Evolutionary conservation across 31 red algal species (phyloP).

Genomic region (Porphyra umbilicalis): DNA sequence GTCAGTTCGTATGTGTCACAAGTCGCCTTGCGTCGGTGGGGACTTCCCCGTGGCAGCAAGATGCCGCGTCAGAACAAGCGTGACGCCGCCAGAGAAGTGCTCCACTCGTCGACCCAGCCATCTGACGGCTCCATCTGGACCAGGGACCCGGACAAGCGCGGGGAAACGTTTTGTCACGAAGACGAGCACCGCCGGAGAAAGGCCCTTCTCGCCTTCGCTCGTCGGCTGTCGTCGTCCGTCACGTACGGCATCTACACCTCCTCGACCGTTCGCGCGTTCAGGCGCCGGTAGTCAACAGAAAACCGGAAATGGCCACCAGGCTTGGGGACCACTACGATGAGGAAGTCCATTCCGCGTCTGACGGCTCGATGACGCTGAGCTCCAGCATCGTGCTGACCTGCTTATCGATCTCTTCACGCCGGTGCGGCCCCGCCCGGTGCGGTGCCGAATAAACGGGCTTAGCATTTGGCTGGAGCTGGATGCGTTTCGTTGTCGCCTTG

Average conservation of each 20-base stretch:
- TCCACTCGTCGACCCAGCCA: no score
- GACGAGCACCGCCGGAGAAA: background rate
- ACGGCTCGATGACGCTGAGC: constrained; percentile 10
- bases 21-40: no score
- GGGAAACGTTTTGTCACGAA: constrained; percentile 1
- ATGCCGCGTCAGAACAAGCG: no score
- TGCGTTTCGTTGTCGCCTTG: background rate
- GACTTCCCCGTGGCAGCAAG: no score
- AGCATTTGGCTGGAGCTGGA: background rate
- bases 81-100: no score
- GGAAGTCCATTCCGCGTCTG: constrained; percentile 13
- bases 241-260: constrained; percentile 13
- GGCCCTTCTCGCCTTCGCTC: background rate
- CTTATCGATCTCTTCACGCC: background rate
- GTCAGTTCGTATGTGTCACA: no score
- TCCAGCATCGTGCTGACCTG: background rate
- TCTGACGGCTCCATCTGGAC: no score
- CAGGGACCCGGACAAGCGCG: no score
- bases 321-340: constrained; percentile 12
- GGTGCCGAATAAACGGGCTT: background rate
- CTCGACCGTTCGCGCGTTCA: constrained; percentile 5
- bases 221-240: constrained; percentile 3
- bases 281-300: constrained; percentile 16
- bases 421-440: background rate
- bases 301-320: constrained; percentile 1